Evolutionary conservation across 441 rosid species (phyloP).

Genomic region (Croton laevigatus): DNA sequence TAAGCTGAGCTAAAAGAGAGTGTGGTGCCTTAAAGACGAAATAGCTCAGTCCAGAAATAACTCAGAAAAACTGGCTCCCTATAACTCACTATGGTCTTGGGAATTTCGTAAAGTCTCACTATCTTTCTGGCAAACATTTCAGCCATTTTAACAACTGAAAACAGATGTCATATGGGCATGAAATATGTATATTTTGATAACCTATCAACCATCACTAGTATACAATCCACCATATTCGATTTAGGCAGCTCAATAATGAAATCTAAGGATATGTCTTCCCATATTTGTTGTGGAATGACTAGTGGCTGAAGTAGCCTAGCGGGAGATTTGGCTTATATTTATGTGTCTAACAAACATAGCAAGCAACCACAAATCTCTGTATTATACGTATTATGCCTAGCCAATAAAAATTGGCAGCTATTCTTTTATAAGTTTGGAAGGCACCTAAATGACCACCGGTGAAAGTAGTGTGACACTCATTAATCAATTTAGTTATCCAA

Average conservation of each 20-base stretch:
- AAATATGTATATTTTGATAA: not conserved
- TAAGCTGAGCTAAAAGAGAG: not conserved
- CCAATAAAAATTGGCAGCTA: too few relatives aligned
- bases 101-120: not conserved
- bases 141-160: not conserved
- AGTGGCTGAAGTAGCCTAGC: too few relatives aligned
- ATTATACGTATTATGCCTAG: too few relatives aligned
- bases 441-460: not conserved
- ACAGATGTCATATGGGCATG: not conserved
- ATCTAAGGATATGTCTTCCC: not conserved
- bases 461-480: not conserved
- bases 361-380: too few relatives aligned
- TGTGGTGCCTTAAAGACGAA: not conserved
- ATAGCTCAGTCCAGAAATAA: not conserved
- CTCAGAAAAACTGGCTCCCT: not conserved
- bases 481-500: not conserved
- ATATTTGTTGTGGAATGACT: too few relatives aligned
- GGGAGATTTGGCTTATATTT: too few relatives aligned
- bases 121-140: not conserved
- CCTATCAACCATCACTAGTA: too few relatives aligned
- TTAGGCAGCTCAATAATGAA: not conserved
- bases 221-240: not conserved
- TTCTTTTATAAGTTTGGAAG: too few relatives aligned
- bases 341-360: too few relatives aligned
- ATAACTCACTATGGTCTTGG: not conserved